Evolutionary conservation across 257 asterid species (phyloP).

Genomic region (Petunia axillaris): DNA sequence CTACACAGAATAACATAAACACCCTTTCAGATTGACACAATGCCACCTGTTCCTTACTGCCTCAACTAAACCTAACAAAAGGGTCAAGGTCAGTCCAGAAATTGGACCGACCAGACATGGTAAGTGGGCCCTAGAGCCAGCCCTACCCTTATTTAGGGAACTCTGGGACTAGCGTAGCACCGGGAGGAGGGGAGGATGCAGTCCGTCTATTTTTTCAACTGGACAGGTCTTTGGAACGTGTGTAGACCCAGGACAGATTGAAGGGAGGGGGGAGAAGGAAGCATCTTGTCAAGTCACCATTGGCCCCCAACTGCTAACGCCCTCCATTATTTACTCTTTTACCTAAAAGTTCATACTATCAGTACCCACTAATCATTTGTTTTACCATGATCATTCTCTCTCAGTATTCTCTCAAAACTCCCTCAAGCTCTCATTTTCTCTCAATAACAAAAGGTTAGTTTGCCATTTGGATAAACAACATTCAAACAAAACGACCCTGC

Average conservation of each 20-base stretch:
- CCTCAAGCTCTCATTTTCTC: slow-evolving; percentile 13
- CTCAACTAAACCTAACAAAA: neutral
- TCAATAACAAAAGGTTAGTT: too few relatives aligned
- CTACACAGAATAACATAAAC: slow-evolving; percentile 11
- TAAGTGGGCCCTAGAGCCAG: neutral
- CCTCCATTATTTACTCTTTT: neutral
- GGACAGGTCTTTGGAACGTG: neutral
- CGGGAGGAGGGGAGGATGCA: neutral
- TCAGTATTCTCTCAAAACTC: neutral
- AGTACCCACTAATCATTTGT: neutral
- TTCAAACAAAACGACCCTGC: too few relatives aligned
- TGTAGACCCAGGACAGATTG: neutral
- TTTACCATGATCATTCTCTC: slow-evolving; percentile 6
- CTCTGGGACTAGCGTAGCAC: neutral
- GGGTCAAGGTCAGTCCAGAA: neutral
- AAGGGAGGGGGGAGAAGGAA: too few relatives aligned
- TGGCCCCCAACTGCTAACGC: neutral
- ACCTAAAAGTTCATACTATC: neutral
- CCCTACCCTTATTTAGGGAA: neutral
- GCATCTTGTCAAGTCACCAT: too few relatives aligned
- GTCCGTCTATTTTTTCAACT: neutral
- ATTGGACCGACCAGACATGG: slow-evolving; percentile 12
- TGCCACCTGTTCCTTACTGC: neutral
- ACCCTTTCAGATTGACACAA: neutral
- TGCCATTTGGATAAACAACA: too few relatives aligned